Percentiles rank a stretch among this genome's conserved stretches.
These are phyloP conservation scores for Suillus placidus DNA, from an alignment of 768 basidiomycete genomes.

Conservation along the genomic window DNA sequence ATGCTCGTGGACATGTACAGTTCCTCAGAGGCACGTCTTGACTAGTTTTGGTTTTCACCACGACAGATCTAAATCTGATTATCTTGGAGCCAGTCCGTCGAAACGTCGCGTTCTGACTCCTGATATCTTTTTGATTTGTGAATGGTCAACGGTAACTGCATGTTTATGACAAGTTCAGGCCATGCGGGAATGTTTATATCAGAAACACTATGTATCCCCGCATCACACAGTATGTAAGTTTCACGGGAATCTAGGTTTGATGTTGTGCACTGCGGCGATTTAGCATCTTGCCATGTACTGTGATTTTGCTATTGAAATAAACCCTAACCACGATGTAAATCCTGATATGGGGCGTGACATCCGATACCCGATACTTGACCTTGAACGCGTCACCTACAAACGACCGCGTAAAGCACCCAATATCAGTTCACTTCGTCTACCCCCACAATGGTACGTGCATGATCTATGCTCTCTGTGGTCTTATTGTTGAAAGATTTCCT, in stretches of 20 bases:
- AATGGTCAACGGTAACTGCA: no score
- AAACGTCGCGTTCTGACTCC: no score
- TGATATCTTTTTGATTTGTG: no score
- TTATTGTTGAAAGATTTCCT: conserved; percentile 14
- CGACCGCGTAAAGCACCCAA: conserved; percentile 11
- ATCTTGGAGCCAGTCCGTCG: no score
- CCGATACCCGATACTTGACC: conserved; percentile 19
- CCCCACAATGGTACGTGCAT: conserved; percentile 34
- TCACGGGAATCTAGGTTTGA: background rate
- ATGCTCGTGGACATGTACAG: no score
- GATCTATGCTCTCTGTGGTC: background rate
- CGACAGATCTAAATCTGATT: no score
- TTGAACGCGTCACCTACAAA: conserved; percentile 36
- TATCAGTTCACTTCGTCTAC: conserved; percentile 17
- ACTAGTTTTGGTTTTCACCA: no score
- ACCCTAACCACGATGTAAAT: conserved; percentile 1
- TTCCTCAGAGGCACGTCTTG: no score
- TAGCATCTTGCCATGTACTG: background rate
- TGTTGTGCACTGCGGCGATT: background rate
- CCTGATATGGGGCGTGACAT: conserved; percentile 5
- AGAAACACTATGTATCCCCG: no score
- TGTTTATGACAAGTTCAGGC: no score
- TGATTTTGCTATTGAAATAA: background rate
- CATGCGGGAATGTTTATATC: no score
- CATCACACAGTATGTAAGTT: background rate